A percentile compares a stretch with the other conserved stretches of the same genome.
phyloP scores from a whole-genome alignment of 495 filamentous ascomycete species.

The Xylaria scruposa region DNA sequence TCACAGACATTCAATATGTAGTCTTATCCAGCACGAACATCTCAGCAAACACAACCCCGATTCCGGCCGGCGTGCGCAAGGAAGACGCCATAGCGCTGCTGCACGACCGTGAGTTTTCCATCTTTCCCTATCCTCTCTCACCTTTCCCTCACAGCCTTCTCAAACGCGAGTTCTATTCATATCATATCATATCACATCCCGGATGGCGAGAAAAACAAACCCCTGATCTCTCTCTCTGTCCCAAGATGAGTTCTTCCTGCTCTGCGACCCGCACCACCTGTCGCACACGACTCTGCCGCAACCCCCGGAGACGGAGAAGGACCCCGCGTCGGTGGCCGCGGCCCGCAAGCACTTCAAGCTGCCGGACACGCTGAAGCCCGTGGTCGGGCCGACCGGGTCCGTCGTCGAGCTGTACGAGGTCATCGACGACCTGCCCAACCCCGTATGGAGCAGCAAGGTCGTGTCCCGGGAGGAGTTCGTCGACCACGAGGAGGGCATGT shows the following conservation, averaged over 20 bases:
- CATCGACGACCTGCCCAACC: conserved; percentile 40
- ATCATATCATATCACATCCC: background rate
- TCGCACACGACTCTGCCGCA: conserved; percentile 43
- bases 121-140: background rate
- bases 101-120: conserved; percentile 54
- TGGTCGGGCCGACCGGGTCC: conserved; percentile 6
- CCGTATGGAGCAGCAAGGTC: conserved; percentile 54
- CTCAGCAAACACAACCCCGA: conserved; percentile 62
- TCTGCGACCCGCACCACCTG: conserved; percentile 51
- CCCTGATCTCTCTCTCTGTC: background rate
- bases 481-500: conserved; percentile 46
- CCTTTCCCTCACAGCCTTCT: too few relatives aligned
- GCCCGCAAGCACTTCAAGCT: conserved; percentile 46
- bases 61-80: conserved; percentile 58
- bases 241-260: conserved; percentile 48
- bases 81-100: conserved; percentile 66
- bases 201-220: background rate
- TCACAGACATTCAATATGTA: conserved; percentile 31
- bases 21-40: conserved; percentile 50
- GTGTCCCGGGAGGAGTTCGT: conserved; percentile 55
- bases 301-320: conserved; percentile 27
- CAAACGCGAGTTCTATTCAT: background rate
- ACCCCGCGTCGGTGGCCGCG: conserved; percentile 28
- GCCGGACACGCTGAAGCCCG: conserved; percentile 41
- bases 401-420: conserved; percentile 40